Evolutionary conservation across 2,329 filamentous ascomycete species (phyloP).

Genomic region (Aspergillus carbonarius): DNA sequence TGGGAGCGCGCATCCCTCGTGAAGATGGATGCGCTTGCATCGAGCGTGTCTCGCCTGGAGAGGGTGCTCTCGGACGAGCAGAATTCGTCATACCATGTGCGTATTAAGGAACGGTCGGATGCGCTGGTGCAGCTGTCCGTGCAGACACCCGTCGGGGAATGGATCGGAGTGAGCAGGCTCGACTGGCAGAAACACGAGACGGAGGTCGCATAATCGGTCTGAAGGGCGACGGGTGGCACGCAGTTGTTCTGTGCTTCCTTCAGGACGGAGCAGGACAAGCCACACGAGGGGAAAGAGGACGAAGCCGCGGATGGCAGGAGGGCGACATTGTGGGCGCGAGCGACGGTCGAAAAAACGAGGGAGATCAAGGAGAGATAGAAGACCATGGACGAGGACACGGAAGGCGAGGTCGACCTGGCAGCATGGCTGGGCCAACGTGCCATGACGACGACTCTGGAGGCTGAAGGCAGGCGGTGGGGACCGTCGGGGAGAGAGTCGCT

Average conservation of each 20-base stretch:
- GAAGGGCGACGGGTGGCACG: conserved; percentile 56
- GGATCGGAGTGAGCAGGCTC: conserved; percentile 58
- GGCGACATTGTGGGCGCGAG: conserved; percentile 24
- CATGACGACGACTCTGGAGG: conserved; percentile 13
- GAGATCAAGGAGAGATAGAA: conserved; percentile 15
- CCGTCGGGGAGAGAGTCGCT: conserved; percentile 12
- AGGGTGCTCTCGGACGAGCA: conserved; percentile 55
- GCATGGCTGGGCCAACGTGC: conserved; percentile 12
- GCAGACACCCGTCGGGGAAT: conserved; percentile 61
- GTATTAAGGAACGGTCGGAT: conserved; percentile 58
- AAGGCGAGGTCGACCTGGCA: conserved; percentile 1
- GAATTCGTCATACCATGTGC: conserved; percentile 68
- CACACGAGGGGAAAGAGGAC: conserved; percentile 61
- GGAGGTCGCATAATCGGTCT: conserved; percentile 55
- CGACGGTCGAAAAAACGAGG: conserved; percentile 19
- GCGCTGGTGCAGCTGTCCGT: conserved; percentile 56
- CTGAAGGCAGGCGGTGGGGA: conserved; percentile 14
- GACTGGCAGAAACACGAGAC: conserved; percentile 73
- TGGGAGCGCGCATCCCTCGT: neutral
- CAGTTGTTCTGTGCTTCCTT: conserved; percentile 72
- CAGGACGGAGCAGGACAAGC: conserved; percentile 58
- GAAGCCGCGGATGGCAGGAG: conserved; percentile 40
- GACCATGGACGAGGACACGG: conserved; percentile 7
- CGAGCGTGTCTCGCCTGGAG: conserved; percentile 29
- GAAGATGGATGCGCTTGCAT: neutral